Evolutionary conservation across 768 basidiomycete species (phyloP).

Genomic region (Rhizopogon rudus): DNA sequence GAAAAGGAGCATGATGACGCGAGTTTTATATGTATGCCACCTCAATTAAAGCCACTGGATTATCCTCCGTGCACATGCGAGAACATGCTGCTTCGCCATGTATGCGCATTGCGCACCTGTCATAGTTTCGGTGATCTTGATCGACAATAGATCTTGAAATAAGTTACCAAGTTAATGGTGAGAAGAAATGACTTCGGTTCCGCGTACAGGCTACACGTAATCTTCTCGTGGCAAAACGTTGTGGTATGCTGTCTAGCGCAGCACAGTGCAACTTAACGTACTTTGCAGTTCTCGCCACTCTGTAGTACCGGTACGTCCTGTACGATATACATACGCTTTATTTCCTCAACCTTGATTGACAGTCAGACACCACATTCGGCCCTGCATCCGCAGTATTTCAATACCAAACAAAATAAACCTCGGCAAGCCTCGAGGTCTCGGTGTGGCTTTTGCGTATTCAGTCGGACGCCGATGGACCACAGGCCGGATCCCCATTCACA

Average conservation of each 20-base stretch:
- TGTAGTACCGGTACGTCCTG: conserved; percentile 1
- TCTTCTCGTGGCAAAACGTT: conserved; percentile 6
- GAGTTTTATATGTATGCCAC: background rate
- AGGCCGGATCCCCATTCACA: conserved; percentile 13
- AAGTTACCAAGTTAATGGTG: background rate
- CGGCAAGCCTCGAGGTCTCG: conserved; percentile 26
- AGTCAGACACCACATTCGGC: conserved; percentile 18
- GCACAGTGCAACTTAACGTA: conserved; percentile 1
- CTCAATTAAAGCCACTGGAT: background rate
- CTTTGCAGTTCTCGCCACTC: background rate
- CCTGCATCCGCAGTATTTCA: conserved; percentile 25
- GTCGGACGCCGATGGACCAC: conserved; percentile 21
- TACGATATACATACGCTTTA: conserved; percentile 2
- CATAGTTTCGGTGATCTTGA: background rate
- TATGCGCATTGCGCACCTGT: background rate
- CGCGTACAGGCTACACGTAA: conserved; percentile 14
- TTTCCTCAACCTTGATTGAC: conserved; percentile 9
- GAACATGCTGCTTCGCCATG: conserved; percentile 1
- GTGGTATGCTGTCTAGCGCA: background rate
- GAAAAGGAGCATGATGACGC: background rate
- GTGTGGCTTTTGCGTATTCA: conserved; percentile 28
- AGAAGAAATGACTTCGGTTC: conserved; percentile 18
- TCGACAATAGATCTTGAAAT: conserved; percentile 7
- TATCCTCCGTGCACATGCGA: background rate
- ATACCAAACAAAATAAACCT: conserved; percentile 25